A percentile compares a stretch with the other conserved stretches of the same genome.
phyloP scores from a whole-genome alignment of 208 protist genomes.

The Trypanosoma scelopori region DNA sequence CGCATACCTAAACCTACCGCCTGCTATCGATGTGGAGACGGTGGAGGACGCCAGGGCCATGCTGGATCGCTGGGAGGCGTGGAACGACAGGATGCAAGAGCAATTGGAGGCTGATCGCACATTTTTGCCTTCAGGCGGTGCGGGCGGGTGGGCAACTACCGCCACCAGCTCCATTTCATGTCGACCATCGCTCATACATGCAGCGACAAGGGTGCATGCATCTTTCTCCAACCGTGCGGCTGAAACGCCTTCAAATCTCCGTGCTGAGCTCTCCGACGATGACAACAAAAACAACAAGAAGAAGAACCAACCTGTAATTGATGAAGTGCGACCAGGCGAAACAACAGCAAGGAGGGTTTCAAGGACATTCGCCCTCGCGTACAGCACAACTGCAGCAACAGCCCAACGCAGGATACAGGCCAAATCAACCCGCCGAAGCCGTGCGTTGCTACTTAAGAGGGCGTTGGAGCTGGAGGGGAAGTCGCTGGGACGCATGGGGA shows the following conservation, averaged over 20 bases:
- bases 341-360: neutral
- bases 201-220: neutral
- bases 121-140: neutral
- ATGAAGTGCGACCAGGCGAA: neutral
- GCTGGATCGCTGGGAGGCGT: conserved; percentile 17
- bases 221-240: neutral
- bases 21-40: conserved; percentile 23
- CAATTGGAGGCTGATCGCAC: conserved; percentile 2
- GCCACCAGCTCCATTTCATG: neutral
- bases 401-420: neutral
- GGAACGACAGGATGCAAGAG: conserved; percentile 9
- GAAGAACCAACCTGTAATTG: neutral
- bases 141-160: neutral
- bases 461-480: conserved; percentile 18
- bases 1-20: conserved; percentile 16
- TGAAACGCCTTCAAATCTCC: neutral
- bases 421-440: conserved; percentile 18
- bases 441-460: conserved; percentile 20
- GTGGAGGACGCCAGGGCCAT: conserved; percentile 21
- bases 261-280: neutral
- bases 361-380: conserved; percentile 11
- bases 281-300: too few relatives aligned
- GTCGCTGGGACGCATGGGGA: conserved; percentile 14
- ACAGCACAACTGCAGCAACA: conserved; percentile 20
- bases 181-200: neutral